These are phyloP conservation scores for Fraxinus xanthoxyloides DNA, from an alignment of 305 asterid species.

Conservation along the genomic window DNA sequence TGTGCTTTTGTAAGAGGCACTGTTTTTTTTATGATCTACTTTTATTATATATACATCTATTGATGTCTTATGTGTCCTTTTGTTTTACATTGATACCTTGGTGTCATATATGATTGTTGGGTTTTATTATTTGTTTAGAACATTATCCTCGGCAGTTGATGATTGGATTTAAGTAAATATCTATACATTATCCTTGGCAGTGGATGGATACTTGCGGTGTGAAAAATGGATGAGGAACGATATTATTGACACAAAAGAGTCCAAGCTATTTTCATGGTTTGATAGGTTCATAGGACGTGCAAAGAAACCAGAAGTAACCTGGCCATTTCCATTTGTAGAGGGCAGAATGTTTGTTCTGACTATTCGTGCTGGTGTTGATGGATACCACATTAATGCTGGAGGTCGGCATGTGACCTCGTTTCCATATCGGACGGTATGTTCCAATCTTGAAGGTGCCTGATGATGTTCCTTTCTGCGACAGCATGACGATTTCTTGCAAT, in stretches of 20 bases:
- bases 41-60: constrained; percentile 9
- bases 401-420: constrained; percentile 97
- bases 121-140: neutral
- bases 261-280: constrained; percentile 88
- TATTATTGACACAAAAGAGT: constrained; percentile 67
- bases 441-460: constrained; percentile 3
- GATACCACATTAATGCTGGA: constrained; percentile 88
- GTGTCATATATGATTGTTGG: neutral
- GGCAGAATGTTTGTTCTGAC: constrained; percentile 83
- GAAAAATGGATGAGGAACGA: constrained; percentile 96
- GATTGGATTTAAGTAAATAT: constrained; percentile 18
- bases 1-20: constrained; percentile 3
- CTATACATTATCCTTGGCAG: constrained; percentile 43
- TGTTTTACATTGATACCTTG: neutral
- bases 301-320: constrained; percentile 85
- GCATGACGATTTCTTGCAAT: neutral
- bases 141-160: neutral
- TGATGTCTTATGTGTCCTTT: neutral
- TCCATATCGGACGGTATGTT: constrained; percentile 81
- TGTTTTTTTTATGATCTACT: neutral
- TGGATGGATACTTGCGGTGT: constrained; percentile 83
- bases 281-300: constrained; percentile 91
- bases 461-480: neutral
- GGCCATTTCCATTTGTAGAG: constrained; percentile 97
- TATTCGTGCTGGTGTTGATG: constrained; percentile 95